Percentiles rank a stretch among this genome's conserved stretches.
Evolutionary conservation across 176 grass and related monocot genomes (phyloP).

Genomic region (Poa pratensis): DNA sequence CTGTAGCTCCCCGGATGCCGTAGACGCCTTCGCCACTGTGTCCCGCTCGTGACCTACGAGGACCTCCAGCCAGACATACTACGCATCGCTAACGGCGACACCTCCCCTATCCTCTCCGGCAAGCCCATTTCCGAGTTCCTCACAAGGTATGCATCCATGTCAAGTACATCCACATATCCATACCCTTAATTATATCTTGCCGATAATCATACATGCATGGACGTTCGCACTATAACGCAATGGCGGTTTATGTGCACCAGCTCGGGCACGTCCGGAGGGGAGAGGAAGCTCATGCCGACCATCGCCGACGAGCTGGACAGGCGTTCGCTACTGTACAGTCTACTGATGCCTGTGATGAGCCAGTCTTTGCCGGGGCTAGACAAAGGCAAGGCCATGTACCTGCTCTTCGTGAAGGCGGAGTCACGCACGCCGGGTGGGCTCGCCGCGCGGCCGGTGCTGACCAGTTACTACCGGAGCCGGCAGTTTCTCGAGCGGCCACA

Average conservation of each 20-base stretch:
- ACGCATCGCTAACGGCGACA: conserved; percentile 88
- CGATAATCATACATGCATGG: no score
- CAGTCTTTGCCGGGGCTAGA: conserved; percentile 75
- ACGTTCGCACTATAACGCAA: conserved; percentile 13
- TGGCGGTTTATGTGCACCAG: conserved; percentile 38
- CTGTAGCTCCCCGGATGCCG: conserved; percentile 15
- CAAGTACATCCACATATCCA: background rate
- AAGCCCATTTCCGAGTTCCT: conserved; percentile 94
- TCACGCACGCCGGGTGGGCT: conserved; percentile 84
- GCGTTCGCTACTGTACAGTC: conserved; percentile 73
- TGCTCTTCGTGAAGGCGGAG: conserved; percentile 88
- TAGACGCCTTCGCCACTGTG: conserved; percentile 63
- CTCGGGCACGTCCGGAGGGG: conserved; percentile 94
- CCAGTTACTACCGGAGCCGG: conserved; percentile 92
- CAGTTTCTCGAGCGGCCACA: conserved; percentile 80
- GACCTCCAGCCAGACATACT: conserved; percentile 84
- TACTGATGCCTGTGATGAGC: conserved; percentile 96
- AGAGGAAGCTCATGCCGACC: conserved; percentile 94
- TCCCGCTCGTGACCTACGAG: conserved; percentile 90
- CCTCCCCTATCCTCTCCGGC: conserved; percentile 79
- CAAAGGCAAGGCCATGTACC: conserved; percentile 95
- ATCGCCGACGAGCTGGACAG: conserved; percentile 87
- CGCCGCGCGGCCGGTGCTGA: conserved; percentile 75
- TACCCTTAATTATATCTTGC: background rate
- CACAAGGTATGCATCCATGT: conserved; percentile 64